Base-by-base conservation (phyloP, 495 filamentous ascomycete genomes). In the Aspergillus coremiiformis region DNA sequence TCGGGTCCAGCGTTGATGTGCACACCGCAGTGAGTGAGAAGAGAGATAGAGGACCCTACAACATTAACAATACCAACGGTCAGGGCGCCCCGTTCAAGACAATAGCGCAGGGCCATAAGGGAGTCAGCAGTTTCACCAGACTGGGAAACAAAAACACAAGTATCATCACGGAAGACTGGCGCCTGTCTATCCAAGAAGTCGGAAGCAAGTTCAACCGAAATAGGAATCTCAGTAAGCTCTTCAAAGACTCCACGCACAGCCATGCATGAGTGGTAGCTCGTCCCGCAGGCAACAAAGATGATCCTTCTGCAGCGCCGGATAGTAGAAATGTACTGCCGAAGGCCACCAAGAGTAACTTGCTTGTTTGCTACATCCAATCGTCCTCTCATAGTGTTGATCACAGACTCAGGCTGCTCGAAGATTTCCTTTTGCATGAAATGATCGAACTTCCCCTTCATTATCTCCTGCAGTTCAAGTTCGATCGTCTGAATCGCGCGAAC, bases 341-440 rank as follows among this genome's bases (percentile, higher is more conserved):
- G 78, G 47, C 93, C 93, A 76, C 93, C 93, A 29, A 98, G 83
- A 4, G 92, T 98, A 44, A 98, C 91, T 46, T 80, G 84, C 79
- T 94, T 93, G 75, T 96, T 92, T 51, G 80, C 85, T 47, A 86
- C 80, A 67, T 98, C 94, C 56, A 98, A 75, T 71, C 93, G 94
- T 69, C 93, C 93, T 82, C 93, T 87, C 93, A 98, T 98, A 39
- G 94, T 96, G 78, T 98, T 98, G 73, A 98, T 84, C 52, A 98
- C 89, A 5, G 93, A 98, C 74, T 98, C 93, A 52, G 93, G 93
- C 74, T 98, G 93, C 76, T 98, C 93, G 70, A 97, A 98, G 64
- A 98, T 98, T 68, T 98, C 93, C 79, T 98, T 98, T 68, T 98
- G 94, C 93, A 98, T 98, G 78, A 96, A 98, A 72, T 98, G 93